phyloP scores from a whole-genome alignment of 179 eudicot genomes.

The Camellia oleifera region DNA sequence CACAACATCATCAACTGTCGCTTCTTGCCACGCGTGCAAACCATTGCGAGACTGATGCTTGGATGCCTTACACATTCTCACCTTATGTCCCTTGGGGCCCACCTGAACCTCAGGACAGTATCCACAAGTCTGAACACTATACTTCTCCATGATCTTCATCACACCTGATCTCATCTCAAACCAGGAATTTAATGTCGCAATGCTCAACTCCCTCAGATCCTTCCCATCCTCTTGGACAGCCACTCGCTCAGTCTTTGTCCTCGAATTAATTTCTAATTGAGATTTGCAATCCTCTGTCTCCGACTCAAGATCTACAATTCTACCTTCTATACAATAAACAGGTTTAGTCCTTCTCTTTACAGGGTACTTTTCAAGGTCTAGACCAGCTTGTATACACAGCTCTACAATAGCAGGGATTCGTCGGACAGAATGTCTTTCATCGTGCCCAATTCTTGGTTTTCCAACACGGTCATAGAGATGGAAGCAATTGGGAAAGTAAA shows the following conservation, averaged over 20 bases:
- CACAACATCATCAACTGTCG: conserved; percentile 52
- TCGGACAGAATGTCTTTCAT: conserved; percentile 37
- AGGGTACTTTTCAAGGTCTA: conserved; percentile 47
- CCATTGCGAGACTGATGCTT: conserved; percentile 70
- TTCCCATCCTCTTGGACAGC: conserved; percentile 17
- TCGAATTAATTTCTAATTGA: background rate
- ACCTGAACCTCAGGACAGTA: conserved; percentile 70
- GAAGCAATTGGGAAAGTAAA: conserved; percentile 54
- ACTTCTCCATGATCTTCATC: conserved; percentile 52
- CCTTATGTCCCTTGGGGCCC: conserved; percentile 68
- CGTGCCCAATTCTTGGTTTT: conserved; percentile 54
- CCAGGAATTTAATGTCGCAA: conserved; percentile 44
- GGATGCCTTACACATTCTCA: conserved; percentile 58
- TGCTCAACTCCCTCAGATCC: conserved; percentile 30
- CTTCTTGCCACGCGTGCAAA: conserved; percentile 75
- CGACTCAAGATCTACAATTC: conserved; percentile 54
- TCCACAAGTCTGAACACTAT: conserved; percentile 64
- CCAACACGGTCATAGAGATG: conserved; percentile 60
- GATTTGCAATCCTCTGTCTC: background rate
- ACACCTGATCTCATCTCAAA: conserved; percentile 57
- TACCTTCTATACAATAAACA: conserved; percentile 58
- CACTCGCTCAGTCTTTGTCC: conserved; percentile 10
- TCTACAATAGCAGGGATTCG: conserved; percentile 55
- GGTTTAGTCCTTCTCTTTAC: conserved; percentile 56
- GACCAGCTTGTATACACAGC: conserved; percentile 66